These are phyloP conservation scores for Pseudozyma thailandica DNA, from an alignment of 1,284 basidiomycete species.

Conservation along the genomic window DNA sequence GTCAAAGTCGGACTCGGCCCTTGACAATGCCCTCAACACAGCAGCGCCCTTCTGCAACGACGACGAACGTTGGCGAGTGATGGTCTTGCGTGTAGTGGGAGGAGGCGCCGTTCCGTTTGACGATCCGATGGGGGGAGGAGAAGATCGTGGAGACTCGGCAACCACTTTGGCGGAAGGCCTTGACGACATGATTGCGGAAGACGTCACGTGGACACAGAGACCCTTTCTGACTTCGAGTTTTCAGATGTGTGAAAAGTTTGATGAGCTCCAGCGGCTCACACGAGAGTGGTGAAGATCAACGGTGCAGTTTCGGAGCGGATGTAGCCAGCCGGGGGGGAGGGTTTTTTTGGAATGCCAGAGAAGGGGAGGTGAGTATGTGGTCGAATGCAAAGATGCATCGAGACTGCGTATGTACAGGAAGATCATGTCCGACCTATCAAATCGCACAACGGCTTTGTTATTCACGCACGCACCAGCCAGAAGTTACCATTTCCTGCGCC, in stretches of 20 bases:
- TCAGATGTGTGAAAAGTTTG: constrained; percentile 3
- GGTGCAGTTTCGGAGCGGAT: background rate
- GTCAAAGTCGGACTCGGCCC: constrained; percentile 56
- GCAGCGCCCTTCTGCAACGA: constrained; percentile 64
- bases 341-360: background rate
- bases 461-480: background rate
- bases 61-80: constrained; percentile 53
- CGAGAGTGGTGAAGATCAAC: background rate
- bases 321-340: constrained; percentile 2
- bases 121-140: constrained; percentile 23
- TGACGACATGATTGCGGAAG: constrained; percentile 14
- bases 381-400: constrained; percentile 7
- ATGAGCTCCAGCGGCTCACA: background rate
- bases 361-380: constrained; percentile 5
- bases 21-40: constrained; percentile 60
- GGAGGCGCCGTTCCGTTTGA: constrained; percentile 9
- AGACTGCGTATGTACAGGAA: background rate
- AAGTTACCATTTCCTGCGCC: no score
- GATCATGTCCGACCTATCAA: constrained; percentile 3
- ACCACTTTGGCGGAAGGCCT: constrained; percentile 22
- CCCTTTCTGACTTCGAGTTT: background rate
- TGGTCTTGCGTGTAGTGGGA: constrained; percentile 11
- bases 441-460: background rate
- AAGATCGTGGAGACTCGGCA: constrained; percentile 37
- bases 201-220: background rate